Conservation (phyloP, 1,284 basidiomycete species). For the Garcileccinum viscosum region DNA sequence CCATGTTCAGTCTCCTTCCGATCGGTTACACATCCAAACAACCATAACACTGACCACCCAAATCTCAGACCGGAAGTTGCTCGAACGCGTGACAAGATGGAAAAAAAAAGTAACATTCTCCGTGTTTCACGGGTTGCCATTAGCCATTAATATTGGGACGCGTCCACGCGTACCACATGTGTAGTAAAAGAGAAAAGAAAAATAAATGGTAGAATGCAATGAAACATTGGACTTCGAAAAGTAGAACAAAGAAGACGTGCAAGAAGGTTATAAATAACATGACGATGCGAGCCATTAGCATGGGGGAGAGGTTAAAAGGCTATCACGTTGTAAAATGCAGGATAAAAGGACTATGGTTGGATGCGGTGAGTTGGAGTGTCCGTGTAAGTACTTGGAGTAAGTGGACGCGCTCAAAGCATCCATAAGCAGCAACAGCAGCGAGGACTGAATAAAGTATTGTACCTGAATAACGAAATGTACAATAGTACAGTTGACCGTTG, state of each 20-base stretch:
- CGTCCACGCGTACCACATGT: neutral
- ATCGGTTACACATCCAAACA: too few relatives aligned
- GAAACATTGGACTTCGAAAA: neutral
- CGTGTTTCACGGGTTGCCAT: constrained; percentile 9
- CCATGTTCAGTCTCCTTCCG: neutral
- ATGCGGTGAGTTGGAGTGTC: constrained; percentile 16
- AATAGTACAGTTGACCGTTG: constrained; percentile 19
- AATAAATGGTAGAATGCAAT: neutral
- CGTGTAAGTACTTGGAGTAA: constrained; percentile 29
- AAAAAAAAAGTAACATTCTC: neutral
- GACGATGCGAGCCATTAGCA: constrained; percentile 5
- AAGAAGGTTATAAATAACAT: constrained; percentile 17
- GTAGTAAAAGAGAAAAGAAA: neutral
- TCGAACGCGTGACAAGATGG: neutral
- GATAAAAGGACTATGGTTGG: constrained; percentile 24
- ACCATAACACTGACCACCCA: neutral
- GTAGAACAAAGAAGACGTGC: neutral
- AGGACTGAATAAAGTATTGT: constrained; percentile 18
- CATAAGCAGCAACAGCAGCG: neutral
- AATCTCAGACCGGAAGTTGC: neutral
- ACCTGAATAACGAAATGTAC: constrained; percentile 17
- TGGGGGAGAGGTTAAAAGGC: neutral
- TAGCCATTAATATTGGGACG: neutral
- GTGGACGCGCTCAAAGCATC: constrained; percentile 14
- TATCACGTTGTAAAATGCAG: constrained; percentile 19